phyloP scores from a whole-genome alignment of 2,329 filamentous ascomycete genomes.

The Colletotrichum spaethianum region DNA sequence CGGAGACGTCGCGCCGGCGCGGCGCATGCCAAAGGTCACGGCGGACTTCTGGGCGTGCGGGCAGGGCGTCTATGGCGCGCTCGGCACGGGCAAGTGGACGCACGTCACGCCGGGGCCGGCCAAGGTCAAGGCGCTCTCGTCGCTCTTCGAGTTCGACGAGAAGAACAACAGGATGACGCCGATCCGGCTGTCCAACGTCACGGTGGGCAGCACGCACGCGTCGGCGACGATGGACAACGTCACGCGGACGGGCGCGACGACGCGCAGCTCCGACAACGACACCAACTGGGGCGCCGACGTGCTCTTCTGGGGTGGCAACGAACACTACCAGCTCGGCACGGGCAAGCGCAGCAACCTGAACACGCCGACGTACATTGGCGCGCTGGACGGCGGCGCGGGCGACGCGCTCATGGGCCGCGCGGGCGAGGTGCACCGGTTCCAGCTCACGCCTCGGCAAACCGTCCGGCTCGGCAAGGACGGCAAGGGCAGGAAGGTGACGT shows the following conservation, averaged over 20 bases:
- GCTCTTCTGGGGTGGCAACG: conserved; percentile 95
- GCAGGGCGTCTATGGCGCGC: conserved; percentile 84
- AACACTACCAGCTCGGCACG: conserved; percentile 92
- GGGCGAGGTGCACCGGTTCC: conserved; percentile 79
- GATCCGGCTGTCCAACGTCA: conserved; percentile 82
- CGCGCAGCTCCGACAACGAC: conserved; percentile 71
- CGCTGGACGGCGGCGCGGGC: conserved; percentile 74
- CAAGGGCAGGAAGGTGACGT: conserved; percentile 76
- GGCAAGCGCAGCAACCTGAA: conserved; percentile 88
- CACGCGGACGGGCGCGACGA: conserved; percentile 73
- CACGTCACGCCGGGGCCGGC: conserved; percentile 84
- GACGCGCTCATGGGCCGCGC: conserved; percentile 73
- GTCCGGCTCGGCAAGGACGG: conserved; percentile 73
- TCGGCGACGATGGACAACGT: conserved; percentile 88
- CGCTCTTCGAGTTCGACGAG: conserved; percentile 91
- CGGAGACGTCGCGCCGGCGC: conserved; percentile 47
- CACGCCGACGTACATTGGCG: conserved; percentile 83
- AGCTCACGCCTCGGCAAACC: conserved; percentile 83
- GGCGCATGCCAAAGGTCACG: conserved; percentile 61
- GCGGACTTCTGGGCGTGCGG: conserved; percentile 91
- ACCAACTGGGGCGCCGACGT: conserved; percentile 92
- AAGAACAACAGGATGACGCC: conserved; percentile 75
- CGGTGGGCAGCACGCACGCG: conserved; percentile 84
- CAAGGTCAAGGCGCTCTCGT: conserved; percentile 87
- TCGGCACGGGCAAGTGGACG: conserved; percentile 91